These are phyloP conservation scores for Hyphodiscus hymeniophilus DNA, from an alignment of 495 filamentous ascomycete genomes.

Conservation along the genomic window DNA sequence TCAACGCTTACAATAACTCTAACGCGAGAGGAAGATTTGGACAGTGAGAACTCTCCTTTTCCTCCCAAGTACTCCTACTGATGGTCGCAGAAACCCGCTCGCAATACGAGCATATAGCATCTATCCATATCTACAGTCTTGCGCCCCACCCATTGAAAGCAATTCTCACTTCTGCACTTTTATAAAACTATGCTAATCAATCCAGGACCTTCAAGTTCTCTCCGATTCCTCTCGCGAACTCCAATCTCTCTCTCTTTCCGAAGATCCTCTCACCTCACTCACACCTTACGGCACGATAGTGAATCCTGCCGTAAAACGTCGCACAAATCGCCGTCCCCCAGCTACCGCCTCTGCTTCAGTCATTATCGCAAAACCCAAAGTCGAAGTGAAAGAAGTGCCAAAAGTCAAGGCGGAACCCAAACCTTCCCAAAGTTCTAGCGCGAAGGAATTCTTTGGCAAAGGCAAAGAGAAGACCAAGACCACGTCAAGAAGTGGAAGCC, in stretches of 20 bases:
- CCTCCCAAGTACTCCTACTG: neutral
- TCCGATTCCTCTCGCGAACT: constrained; percentile 59
- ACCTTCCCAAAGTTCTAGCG: constrained; percentile 15
- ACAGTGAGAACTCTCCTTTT: constrained; percentile 41
- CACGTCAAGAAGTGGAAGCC: constrained; percentile 10
- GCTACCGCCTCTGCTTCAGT: constrained; percentile 14
- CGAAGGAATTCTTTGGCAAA: constrained; percentile 24
- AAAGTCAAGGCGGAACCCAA: constrained; percentile 25
- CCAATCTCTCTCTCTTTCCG: constrained; percentile 38
- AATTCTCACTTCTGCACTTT: neutral
- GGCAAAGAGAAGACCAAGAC: constrained; percentile 22
- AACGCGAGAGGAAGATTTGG: constrained; percentile 69
- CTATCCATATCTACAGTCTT: constrained; percentile 83
- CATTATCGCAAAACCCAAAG: constrained; percentile 8
- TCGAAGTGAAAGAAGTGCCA: constrained; percentile 16
- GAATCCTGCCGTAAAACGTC: constrained; percentile 42
- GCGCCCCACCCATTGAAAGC: constrained; percentile 61
- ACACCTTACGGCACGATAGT: constrained; percentile 61
- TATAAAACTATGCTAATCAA: neutral
- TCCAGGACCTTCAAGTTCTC: constrained; percentile 61
- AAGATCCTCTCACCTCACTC: constrained; percentile 55
- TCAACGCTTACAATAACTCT: constrained; percentile 56
- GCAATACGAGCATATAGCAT: constrained; percentile 60
- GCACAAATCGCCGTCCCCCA: constrained; percentile 17
- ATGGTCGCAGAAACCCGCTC: constrained; percentile 49